phyloP scores from a whole-genome alignment of 352 stramenopile genomes.

The Thalassiosira mediterranea region DNA sequence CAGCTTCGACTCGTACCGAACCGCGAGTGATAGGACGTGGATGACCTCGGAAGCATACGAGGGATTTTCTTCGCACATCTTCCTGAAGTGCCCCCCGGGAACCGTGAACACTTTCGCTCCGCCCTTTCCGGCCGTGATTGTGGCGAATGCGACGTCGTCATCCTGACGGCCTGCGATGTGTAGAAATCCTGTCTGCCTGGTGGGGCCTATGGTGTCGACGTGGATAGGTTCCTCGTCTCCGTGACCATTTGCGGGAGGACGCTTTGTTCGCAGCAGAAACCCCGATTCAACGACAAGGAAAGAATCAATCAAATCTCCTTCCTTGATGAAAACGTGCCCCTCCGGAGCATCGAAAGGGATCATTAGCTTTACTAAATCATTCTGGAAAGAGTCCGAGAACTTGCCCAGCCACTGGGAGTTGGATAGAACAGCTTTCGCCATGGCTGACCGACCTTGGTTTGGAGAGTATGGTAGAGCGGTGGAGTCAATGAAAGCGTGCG shows the following conservation, averaged over 20 bases:
- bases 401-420: slow-evolving; percentile 20
- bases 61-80: slow-evolving; percentile 14
- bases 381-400: slow-evolving; percentile 30
- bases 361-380: slow-evolving; percentile 52
- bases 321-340: slow-evolving; percentile 60
- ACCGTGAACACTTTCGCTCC: slow-evolving; percentile 56
- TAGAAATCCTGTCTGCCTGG: slow-evolving; percentile 55
- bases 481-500: too few relatives aligned
- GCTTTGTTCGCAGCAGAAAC: slow-evolving; percentile 47
- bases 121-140: slow-evolving; percentile 33
- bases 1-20: slow-evolving; percentile 48
- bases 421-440: slow-evolving; percentile 20
- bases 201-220: slow-evolving; percentile 55
- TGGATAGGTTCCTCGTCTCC: slow-evolving; percentile 27
- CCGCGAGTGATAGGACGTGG: slow-evolving; percentile 25
- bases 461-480: too few relatives aligned
- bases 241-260: too few relatives aligned
- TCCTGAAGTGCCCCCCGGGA: slow-evolving; percentile 34
- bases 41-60: slow-evolving; percentile 52
- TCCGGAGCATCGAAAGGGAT: slow-evolving; percentile 32
- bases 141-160: slow-evolving; percentile 51
- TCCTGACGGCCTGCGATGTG: slow-evolving; percentile 48
- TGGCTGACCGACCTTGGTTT: too few relatives aligned
- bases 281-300: slow-evolving; percentile 57
- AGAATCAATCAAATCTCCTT: slow-evolving; percentile 47